Percentiles rank a stretch among this genome's conserved stretches.
Evolutionary conservation across 1,284 basidiomycete species (phyloP).

Genomic region (Somion occarium): DNA sequence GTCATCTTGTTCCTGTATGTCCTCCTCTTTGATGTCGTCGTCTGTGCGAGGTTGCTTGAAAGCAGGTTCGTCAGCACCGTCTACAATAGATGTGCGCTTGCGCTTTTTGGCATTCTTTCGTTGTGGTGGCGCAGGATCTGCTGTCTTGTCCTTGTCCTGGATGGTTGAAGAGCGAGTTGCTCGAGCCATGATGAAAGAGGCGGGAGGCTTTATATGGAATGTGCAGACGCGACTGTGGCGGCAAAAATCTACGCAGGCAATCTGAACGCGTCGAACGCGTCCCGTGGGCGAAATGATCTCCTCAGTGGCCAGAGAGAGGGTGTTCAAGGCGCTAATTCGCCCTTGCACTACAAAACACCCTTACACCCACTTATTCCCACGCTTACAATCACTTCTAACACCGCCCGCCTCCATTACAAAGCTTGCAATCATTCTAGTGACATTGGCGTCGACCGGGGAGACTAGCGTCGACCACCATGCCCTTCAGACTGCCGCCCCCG

Average conservation of each 20-base stretch:
- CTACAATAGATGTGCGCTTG: constrained; percentile 46
- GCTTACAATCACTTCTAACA: constrained; percentile 1
- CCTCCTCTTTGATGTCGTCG: constrained; percentile 32
- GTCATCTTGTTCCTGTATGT: constrained; percentile 13
- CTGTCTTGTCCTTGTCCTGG: constrained; percentile 33
- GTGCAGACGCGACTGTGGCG: constrained; percentile 31
- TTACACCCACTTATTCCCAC: constrained; percentile 3
- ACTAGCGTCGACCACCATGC: constrained; percentile 26
- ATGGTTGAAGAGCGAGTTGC: constrained; percentile 61
- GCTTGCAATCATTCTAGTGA: background rate
- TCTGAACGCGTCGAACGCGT: constrained; percentile 27
- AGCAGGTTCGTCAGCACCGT: constrained; percentile 39
- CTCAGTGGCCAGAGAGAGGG: constrained; percentile 15
- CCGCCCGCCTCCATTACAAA: background rate
- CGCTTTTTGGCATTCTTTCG: constrained; percentile 54
- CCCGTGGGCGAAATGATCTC: constrained; percentile 23
- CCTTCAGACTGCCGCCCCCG: constrained; percentile 26
- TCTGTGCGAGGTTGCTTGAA: constrained; percentile 42
- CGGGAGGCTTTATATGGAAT: constrained; percentile 13
- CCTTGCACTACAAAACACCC: background rate
- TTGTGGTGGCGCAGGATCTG: constrained; percentile 18
- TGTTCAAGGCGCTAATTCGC: constrained; percentile 2
- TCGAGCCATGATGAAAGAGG: constrained; percentile 48
- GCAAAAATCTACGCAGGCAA: constrained; percentile 13
- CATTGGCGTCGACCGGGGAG: background rate